Evolutionary conservation across 768 basidiomycete species (phyloP).

Genomic region (Xanthoconium purpureum): DNA sequence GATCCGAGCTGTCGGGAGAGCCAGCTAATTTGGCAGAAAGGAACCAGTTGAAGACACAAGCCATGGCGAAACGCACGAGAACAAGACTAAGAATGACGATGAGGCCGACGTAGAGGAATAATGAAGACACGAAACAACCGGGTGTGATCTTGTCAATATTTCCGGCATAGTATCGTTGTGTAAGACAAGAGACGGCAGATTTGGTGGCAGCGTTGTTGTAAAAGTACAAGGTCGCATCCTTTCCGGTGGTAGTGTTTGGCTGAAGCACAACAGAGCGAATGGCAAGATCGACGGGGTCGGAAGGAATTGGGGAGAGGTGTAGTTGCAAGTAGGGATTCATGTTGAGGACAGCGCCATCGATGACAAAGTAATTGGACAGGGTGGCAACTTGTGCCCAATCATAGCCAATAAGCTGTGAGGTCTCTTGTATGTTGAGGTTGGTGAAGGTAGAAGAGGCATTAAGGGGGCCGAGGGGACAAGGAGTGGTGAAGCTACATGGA

Average conservation of each 20-base stretch:
- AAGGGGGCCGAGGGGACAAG: slow-evolving; percentile 68
- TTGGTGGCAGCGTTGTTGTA: slow-evolving; percentile 64
- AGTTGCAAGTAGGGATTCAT: slow-evolving; percentile 79
- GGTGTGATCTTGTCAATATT: slow-evolving; percentile 96
- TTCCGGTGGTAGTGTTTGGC: slow-evolving; percentile 54
- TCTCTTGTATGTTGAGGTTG: slow-evolving; percentile 62
- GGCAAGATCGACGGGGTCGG: slow-evolving; percentile 78
- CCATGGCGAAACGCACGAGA: slow-evolving; percentile 91
- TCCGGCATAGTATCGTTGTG: slow-evolving; percentile 85
- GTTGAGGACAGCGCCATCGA: slow-evolving; percentile 94
- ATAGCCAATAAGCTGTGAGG: slow-evolving; percentile 74
- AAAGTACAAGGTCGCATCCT: slow-evolving; percentile 89
- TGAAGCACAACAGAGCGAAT: slow-evolving; percentile 70
- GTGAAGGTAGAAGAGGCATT: slow-evolving; percentile 54
- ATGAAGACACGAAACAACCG: slow-evolving; percentile 87
- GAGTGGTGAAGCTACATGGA: slow-evolving; percentile 58
- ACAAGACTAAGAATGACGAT: slow-evolving; percentile 90
- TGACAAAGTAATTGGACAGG: slow-evolving; percentile 74
- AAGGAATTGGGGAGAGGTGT: slow-evolving; percentile 62
- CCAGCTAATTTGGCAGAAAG: slow-evolving; percentile 78
- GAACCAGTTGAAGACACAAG: slow-evolving; percentile 96
- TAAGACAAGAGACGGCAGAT: slow-evolving; percentile 74
- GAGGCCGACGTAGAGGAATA: slow-evolving; percentile 88
- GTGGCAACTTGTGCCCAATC: slow-evolving; percentile 83
- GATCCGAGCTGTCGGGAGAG: slow-evolving; percentile 65